Evolutionary conservation across 768 basidiomycete species (phyloP).

Genomic region (Pholiota conissans): DNA sequence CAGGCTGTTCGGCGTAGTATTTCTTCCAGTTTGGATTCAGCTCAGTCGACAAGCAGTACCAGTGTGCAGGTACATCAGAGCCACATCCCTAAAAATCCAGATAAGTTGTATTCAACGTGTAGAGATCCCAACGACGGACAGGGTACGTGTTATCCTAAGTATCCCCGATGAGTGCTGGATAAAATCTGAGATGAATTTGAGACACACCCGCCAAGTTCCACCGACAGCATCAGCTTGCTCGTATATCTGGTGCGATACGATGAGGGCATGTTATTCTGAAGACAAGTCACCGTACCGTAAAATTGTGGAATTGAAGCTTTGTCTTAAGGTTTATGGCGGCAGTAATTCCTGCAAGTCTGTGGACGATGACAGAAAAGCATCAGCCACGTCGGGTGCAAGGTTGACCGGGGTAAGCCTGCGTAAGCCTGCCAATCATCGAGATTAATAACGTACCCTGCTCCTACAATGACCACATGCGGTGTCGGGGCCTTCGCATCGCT

Average conservation of each 20-base stretch:
- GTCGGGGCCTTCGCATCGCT: constrained; percentile 18
- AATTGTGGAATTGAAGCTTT: constrained; percentile 44
- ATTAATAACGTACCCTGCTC: constrained; percentile 42
- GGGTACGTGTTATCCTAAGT: constrained; percentile 56
- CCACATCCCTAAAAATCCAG: constrained; percentile 43
- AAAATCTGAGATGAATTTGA: not conserved
- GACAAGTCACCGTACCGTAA: constrained; percentile 36
- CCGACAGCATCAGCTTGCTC: constrained; percentile 48
- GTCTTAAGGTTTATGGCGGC: constrained; percentile 47
- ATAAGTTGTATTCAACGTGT: not conserved
- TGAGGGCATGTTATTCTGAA: not conserved
- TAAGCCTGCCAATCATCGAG: not conserved
- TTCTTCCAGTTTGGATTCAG: constrained; percentile 52
- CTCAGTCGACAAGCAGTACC: constrained; percentile 57
- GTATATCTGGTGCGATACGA: constrained; percentile 38
- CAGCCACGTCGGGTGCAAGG: not conserved
- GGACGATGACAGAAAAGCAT: not conserved
- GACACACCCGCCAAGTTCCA: constrained; percentile 57
- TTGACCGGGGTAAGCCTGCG: not conserved
- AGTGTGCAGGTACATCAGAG: constrained; percentile 55
- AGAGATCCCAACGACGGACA: constrained; percentile 25
- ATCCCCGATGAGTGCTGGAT: not conserved
- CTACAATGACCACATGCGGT: constrained; percentile 46
- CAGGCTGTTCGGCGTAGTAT: constrained; percentile 46
- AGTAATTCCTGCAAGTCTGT: constrained; percentile 48